phyloP scores from a whole-genome alignment of 352 stramenopile genomes.

The Poterioochromonas sp. region DNA sequence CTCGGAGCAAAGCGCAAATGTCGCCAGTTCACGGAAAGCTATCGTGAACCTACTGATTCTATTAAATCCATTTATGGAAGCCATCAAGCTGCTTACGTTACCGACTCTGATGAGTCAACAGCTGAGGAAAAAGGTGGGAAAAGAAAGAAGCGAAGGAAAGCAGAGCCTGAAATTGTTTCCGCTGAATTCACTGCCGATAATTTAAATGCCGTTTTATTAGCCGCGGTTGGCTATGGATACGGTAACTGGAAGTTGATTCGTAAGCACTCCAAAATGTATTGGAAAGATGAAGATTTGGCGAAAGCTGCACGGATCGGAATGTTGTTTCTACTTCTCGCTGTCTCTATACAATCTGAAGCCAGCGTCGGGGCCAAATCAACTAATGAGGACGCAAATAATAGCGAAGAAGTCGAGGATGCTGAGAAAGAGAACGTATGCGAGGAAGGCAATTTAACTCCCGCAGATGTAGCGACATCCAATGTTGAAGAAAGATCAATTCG shows the following conservation, averaged over 20 bases:
- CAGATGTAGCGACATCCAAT: too few relatives aligned
- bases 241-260: neutral
- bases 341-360: too few relatives aligned
- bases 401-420: too few relatives aligned
- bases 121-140: neutral
- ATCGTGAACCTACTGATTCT: neutral
- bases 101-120: neutral
- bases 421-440: too few relatives aligned
- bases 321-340: too few relatives aligned
- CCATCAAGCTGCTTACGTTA: neutral
- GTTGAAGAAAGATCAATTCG: too few relatives aligned
- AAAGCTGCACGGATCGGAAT: neutral
- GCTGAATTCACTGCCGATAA: conserved; percentile 31
- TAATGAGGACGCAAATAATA: too few relatives aligned
- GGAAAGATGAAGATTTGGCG: neutral
- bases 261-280: neutral
- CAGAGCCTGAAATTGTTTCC: neutral
- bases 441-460: too few relatives aligned
- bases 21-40: neutral
- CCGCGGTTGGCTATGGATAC: neutral
- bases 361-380: too few relatives aligned
- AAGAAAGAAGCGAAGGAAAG: neutral
- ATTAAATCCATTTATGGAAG: neutral
- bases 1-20: neutral
- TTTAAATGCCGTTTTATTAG: conserved; percentile 48